phyloP scores from a whole-genome alignment of 2,329 filamentous ascomycete species.

The Cercospora sp. region DNA sequence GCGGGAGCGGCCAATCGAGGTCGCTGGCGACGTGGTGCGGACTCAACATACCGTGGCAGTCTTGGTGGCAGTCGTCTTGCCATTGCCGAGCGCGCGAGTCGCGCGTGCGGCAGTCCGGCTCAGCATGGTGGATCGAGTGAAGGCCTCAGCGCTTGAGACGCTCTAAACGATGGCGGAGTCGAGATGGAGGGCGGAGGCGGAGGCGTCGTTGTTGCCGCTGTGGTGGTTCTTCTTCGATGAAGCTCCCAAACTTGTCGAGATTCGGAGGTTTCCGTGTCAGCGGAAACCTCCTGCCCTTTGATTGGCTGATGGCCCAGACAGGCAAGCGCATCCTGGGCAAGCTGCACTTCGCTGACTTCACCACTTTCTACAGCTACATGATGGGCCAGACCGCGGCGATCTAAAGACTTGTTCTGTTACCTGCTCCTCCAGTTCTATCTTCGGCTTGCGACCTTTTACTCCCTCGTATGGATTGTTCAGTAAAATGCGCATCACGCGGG shows the following conservation, averaged over 20 bases:
- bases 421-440: no score
- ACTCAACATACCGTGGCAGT: slow-evolving; percentile 47
- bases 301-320: neutral
- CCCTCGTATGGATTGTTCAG: no score
- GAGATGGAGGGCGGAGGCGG: neutral
- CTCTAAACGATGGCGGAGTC: slow-evolving; percentile 24
- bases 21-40: slow-evolving; percentile 10
- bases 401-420: no score
- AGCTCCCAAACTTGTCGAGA: slow-evolving; percentile 9
- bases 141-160: slow-evolving; percentile 38
- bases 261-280: slow-evolving; percentile 3
- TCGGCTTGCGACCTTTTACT: no score
- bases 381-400: neutral
- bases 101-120: slow-evolving; percentile 87
- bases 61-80: slow-evolving; percentile 59
- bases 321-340: neutral
- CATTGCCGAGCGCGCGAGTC: slow-evolving; percentile 81
- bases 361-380: neutral
- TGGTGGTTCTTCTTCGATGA: slow-evolving; percentile 4
- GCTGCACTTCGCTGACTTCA: slow-evolving; percentile 1
- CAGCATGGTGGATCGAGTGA: slow-evolving; percentile 68
- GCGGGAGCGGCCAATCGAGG: neutral
- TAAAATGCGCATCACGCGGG: no score
- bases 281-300: neutral
- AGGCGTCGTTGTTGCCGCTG: slow-evolving; percentile 1